These are phyloP conservation scores for Dendrobium huoshanense DNA, from an alignment of 106 monocot species.

Conservation along the genomic window DNA sequence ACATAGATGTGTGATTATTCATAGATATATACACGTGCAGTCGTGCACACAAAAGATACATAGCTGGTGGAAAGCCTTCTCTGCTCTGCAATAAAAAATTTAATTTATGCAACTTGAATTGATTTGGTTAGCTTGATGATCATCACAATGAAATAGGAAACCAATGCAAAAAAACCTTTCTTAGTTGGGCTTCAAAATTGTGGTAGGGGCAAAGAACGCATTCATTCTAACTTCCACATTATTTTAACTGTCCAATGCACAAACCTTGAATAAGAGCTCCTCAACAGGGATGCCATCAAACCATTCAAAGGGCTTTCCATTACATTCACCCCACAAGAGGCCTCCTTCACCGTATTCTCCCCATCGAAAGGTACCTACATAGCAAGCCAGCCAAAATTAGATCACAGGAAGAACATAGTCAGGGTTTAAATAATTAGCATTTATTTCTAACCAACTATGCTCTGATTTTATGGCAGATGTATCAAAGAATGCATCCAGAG, in stretches of 20 bases:
- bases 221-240: not conserved
- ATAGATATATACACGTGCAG: not conserved
- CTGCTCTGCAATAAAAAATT: not conserved
- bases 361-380: conserved; percentile 87
- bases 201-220: not conserved
- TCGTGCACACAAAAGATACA: not conserved
- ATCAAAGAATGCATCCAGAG: not conserved
- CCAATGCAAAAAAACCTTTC: not conserved
- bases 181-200: not conserved
- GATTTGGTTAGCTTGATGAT: not conserved
- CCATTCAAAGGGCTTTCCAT: conserved; percentile 83
- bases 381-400: not conserved
- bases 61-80: too few species aligned
- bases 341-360: conserved; percentile 97
- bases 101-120: not conserved
- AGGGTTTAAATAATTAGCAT: not conserved
- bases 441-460: not conserved
- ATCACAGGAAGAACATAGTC: not conserved
- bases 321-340: conserved; percentile 95
- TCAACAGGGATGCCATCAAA: conserved; percentile 75
- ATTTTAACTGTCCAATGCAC: not conserved
- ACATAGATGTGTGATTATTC: not conserved
- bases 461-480: not conserved
- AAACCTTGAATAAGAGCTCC: conserved; percentile 79
- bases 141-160: not conserved